Evolutionary conservation across 441 rosid species (phyloP).

Genomic region (Pelargonium cotyledonis): DNA sequence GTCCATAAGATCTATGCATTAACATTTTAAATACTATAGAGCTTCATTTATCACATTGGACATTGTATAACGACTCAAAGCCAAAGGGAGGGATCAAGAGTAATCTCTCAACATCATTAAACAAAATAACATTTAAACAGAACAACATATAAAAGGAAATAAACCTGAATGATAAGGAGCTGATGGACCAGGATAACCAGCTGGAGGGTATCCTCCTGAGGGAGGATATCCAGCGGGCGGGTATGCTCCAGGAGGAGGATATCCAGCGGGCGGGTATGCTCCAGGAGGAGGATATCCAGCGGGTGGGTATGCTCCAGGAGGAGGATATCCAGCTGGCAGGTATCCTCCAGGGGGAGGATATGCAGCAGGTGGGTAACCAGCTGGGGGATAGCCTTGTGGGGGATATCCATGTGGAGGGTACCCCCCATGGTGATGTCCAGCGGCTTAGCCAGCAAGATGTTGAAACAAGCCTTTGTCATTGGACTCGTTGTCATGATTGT

Average conservation of each 20-base stretch:
- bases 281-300: conserved; percentile 39
- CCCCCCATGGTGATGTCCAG: conserved; percentile 34
- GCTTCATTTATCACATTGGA: no score
- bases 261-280: conserved; percentile 34
- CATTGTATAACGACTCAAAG: no score
- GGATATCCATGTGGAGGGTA: conserved; percentile 32
- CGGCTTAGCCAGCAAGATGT: conserved; percentile 49
- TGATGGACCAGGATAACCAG: conserved; percentile 34
- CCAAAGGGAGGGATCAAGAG: not conserved
- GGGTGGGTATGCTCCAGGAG: conserved; percentile 26
- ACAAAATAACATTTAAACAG: not conserved
- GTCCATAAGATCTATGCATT: no score
- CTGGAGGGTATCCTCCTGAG: conserved; percentile 32
- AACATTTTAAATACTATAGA: no score
- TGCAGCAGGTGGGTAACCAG: conserved; percentile 18
- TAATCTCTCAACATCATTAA: not conserved
- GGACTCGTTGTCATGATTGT: conserved; percentile 32
- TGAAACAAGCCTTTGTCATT: conserved; percentile 62
- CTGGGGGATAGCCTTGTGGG: conserved; percentile 23
- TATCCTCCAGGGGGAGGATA: conserved; percentile 28
- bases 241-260: conserved; percentile 35
- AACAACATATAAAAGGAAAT: not conserved
- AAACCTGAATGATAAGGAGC: conserved; percentile 18
- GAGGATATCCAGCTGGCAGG: no score
- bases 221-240: conserved; percentile 30